Evolutionary conservation across 1,139 yeast genomes (phyloP).

Genomic region (Yamadazyma mexicana): DNA sequence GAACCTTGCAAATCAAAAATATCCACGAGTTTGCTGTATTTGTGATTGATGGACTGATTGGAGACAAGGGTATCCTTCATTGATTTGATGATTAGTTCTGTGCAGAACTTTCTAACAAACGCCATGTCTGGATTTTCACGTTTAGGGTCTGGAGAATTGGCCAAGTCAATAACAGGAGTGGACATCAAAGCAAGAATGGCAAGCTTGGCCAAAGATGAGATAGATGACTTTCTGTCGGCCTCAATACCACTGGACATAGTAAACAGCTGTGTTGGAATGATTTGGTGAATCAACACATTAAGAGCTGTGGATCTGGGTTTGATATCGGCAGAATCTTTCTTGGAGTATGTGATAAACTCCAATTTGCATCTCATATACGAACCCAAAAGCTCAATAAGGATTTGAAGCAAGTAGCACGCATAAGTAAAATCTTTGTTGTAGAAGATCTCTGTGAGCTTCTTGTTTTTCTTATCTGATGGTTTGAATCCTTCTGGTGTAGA

Average conservation of each 20-base stretch:
- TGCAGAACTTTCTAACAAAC: constrained; percentile 69
- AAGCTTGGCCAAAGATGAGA: constrained; percentile 52
- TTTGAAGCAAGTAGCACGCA: constrained; percentile 66
- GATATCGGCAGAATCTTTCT: constrained; percentile 39
- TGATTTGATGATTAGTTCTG: constrained; percentile 67
- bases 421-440: constrained; percentile 56
- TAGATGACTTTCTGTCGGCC: constrained; percentile 39
- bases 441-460: constrained; percentile 29
- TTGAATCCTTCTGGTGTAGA: constrained; percentile 27
- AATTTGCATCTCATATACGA: constrained; percentile 81
- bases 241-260: constrained; percentile 29
- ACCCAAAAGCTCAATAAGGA: constrained; percentile 68
- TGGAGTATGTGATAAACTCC: constrained; percentile 78
- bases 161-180: constrained; percentile 43
- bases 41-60: constrained; percentile 23
- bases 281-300: constrained; percentile 73
- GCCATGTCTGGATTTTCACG: constrained; percentile 67
- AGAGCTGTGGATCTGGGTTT: constrained; percentile 75
- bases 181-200: constrained; percentile 64
- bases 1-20: constrained; percentile 55
- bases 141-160: constrained; percentile 46
- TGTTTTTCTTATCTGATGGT: constrained; percentile 19
- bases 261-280: constrained; percentile 58
- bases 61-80: constrained; percentile 48
- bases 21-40: constrained; percentile 57